Conservation (phyloP, 768 basidiomycete genomes). For the Suillus bovinus region DNA sequence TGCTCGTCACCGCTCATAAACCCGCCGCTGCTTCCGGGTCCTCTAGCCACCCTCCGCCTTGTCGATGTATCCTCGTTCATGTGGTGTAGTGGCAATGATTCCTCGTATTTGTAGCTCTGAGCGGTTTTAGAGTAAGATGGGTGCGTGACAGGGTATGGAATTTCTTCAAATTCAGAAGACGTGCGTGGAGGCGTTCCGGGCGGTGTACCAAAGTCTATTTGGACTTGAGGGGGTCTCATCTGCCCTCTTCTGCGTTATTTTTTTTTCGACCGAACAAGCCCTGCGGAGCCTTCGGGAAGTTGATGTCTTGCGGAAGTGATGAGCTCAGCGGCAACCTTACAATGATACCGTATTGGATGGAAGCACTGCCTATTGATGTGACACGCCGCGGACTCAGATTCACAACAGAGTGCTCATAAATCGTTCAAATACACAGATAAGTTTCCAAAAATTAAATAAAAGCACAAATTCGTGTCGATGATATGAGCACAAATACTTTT, state of each 20-base stretch:
- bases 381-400: neutral
- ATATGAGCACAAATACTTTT: conserved; percentile 20
- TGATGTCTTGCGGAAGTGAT: conserved; percentile 1
- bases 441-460: conserved; percentile 17
- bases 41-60: conserved; percentile 44
- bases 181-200: conserved; percentile 48
- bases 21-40: conserved; percentile 33
- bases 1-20: conserved; percentile 28
- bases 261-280: conserved; percentile 16
- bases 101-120: conserved; percentile 30
- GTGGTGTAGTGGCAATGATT: conserved; percentile 51
- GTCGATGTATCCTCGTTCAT: conserved; percentile 51
- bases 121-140: conserved; percentile 29
- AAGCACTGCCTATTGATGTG: neutral
- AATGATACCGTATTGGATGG: neutral
- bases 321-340: neutral
- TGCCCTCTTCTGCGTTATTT: conserved; percentile 27
- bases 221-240: conserved; percentile 66
- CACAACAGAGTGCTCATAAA: neutral
- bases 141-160: conserved; percentile 51
- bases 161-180: conserved; percentile 73
- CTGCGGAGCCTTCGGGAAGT: conserved; percentile 12
- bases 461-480: conserved; percentile 15
- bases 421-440: conserved; percentile 2
- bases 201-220: conserved; percentile 68